Base-by-base conservation (phyloP, 768 basidiomycete species). In the Tremella yokohamensis region DNA sequence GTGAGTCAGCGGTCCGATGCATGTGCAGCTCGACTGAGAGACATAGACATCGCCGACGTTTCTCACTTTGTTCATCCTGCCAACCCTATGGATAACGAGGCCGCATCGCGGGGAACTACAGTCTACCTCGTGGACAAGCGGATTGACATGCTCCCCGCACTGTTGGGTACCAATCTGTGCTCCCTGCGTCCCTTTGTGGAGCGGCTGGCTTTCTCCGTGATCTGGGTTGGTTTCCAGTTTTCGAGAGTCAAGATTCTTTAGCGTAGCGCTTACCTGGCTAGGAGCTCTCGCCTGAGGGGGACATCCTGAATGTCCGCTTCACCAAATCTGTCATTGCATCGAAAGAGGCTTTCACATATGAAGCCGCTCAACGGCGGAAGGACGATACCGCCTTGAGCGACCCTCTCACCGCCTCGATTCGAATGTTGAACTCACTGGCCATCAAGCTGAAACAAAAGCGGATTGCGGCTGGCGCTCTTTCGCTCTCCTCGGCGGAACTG, bases 121-220 rank as follows among this genome's bases (percentile, higher is more conserved):
- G 94, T 99, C 0, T 99, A 98, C 74, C 84, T 99, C 1, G 94
- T 98, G 4, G 94, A 99, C 80, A 94, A 93, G 77, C 89, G 94
- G 34, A 91, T 99, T 51, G 96, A 98, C 79, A 99, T 99, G 96
- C 81, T 99, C 49, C 96, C 96, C 0, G 80, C 86, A 2, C 81
- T 99, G 8, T 81, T 99, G 6, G 96, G 96, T 1, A 98, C 94
- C 0, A 99, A 98, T 69, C 78, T 99, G 11, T 99, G 96, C 74
- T 94, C 91, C 3, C 80, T 99, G 39, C 78, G 94, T 48, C 91
- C 93, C 0, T 83, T 87, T 66, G 93, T 99, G 6, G 96, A 98
- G 77, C 82, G 96, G 24, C 76, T 99, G 47, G 96, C 94, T 1
- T 98, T 99, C 73, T 93, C 90, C 0, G 88, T 85, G 11, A 88